A percentile compares a stretch with the other conserved stretches of the same genome.
phyloP scores from a whole-genome alignment of 1,284 basidiomycete genomes.

The Schizophyllum commune region DNA sequence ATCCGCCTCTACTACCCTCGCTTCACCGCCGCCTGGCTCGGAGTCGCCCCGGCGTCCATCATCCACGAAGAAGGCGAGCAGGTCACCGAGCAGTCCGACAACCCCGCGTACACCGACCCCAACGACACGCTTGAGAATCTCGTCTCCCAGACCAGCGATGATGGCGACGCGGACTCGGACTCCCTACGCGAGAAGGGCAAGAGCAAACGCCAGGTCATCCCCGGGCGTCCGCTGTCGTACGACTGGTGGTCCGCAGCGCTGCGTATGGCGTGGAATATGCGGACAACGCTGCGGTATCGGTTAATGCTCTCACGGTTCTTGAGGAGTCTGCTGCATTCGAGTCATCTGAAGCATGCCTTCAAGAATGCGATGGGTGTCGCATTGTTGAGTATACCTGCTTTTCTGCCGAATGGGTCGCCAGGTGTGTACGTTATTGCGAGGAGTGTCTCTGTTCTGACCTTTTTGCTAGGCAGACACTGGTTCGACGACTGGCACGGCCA shows the following conservation, averaged over 20 bases:
- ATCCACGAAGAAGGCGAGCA: conserved; percentile 29
- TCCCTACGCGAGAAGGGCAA: neutral
- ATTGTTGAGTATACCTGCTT: conserved; percentile 36
- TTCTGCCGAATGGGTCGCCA: conserved; percentile 27
- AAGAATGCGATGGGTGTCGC: conserved; percentile 41
- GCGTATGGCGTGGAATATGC: conserved; percentile 13
- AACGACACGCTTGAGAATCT: conserved; percentile 9
- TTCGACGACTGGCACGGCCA: conserved; percentile 33
- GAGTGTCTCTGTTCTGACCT: neutral
- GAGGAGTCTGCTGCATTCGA: conserved; percentile 29
- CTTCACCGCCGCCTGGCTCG: conserved; percentile 39
- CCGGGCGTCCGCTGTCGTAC: conserved; percentile 8
- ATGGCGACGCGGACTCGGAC: neutral
- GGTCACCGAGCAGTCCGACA: conserved; percentile 17
- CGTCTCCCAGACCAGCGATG: conserved; percentile 3
- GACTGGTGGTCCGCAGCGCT: conserved; percentile 28
- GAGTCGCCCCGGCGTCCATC: conserved; percentile 32
- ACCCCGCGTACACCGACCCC: conserved; percentile 3
- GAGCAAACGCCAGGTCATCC: conserved; percentile 3
- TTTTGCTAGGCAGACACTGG: conserved; percentile 28
- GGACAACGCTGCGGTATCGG: neutral
- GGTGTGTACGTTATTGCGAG: conserved; percentile 19
- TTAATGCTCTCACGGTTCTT: conserved; percentile 27
- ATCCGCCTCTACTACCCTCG: conserved; percentile 38
- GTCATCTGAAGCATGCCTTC: conserved; percentile 36